Evolutionary conservation across 129 eudicot genomes (phyloP).

Genomic region (Escallonia herrerae): DNA sequence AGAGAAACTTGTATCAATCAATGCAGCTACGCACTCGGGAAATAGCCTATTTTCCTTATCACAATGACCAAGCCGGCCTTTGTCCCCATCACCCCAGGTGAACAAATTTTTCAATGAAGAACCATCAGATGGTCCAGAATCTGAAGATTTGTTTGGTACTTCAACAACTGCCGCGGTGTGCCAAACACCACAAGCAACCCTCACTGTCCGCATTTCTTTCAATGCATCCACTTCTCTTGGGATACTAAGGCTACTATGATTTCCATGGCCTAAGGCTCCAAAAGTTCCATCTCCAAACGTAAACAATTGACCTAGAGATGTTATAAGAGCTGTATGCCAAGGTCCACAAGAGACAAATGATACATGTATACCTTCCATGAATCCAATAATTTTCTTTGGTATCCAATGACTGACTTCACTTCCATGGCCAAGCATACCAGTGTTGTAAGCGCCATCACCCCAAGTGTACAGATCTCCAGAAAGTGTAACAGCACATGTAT

Average conservation of each 20-base stretch:
- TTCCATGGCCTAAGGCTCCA: slow-evolving; percentile 90
- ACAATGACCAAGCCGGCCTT: slow-evolving; percentile 78
- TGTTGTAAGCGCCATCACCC: slow-evolving; percentile 65
- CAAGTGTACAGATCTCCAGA: slow-evolving; percentile 91
- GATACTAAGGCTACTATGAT: slow-evolving; percentile 25
- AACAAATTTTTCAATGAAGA: slow-evolving; percentile 53
- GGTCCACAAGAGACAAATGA: slow-evolving; percentile 84
- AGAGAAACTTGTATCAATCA: slow-evolving; percentile 43
- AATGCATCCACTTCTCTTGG: slow-evolving; percentile 80
- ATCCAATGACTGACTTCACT: slow-evolving; percentile 76
- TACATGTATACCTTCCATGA: slow-evolving; percentile 62
- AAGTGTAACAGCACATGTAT: slow-evolving; percentile 74
- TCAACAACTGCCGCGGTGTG: slow-evolving; percentile 93
- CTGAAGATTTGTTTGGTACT: slow-evolving; percentile 26
- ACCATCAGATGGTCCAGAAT: slow-evolving; percentile 29
- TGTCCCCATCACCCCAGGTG: slow-evolving; percentile 98
- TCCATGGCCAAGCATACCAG: slow-evolving; percentile 77
- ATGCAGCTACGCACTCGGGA: slow-evolving; percentile 56
- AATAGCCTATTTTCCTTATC: slow-evolving; percentile 53
- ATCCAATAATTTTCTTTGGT: slow-evolving; percentile 71
- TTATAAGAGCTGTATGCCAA: slow-evolving; percentile 84
- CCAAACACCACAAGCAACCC: slow-evolving; percentile 95
- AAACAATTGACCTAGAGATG: slow-evolving; percentile 67
- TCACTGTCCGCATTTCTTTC: slow-evolving; percentile 49
- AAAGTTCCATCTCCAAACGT: slow-evolving; percentile 94